These are phyloP conservation scores for Eimeria praecox DNA, from an alignment of 169 alveolate genomes.

Conservation along the genomic window DNA sequence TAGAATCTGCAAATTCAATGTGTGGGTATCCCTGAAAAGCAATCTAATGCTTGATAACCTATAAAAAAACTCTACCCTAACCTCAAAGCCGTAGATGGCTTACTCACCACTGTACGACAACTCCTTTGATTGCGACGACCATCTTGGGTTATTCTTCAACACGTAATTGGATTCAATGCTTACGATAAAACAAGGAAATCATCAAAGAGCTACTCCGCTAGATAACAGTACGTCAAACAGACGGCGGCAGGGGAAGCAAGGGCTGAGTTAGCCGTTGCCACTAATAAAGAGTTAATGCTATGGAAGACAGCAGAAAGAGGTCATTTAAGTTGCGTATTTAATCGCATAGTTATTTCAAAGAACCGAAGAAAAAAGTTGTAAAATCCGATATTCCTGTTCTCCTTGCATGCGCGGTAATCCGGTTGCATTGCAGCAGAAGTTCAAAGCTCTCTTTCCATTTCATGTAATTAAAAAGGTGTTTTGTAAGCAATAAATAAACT, in stretches of 20 bases:
- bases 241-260: neutral
- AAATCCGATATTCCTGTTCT: neutral
- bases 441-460: neutral
- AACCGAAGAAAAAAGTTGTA: neutral
- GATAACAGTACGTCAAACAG: neutral
- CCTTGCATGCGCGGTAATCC: neutral
- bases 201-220: neutral
- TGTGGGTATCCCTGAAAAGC: too few relatives aligned
- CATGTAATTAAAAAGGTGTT: neutral
- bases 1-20: neutral
- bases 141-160: neutral
- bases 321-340: neutral
- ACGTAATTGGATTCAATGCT: neutral
- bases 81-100: neutral
- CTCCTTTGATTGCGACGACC: conserved; percentile 81
- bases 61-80: neutral
- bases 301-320: neutral
- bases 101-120: conserved; percentile 79
- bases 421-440: neutral
- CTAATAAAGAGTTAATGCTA: neutral
- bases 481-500: neutral
- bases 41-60: too few relatives aligned
- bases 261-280: neutral
- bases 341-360: neutral
- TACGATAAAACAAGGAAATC: neutral